Evolutionary conservation across 2,329 filamentous ascomycete genomes (phyloP).

Genomic region (Gaeumannomyces tritici): DNA sequence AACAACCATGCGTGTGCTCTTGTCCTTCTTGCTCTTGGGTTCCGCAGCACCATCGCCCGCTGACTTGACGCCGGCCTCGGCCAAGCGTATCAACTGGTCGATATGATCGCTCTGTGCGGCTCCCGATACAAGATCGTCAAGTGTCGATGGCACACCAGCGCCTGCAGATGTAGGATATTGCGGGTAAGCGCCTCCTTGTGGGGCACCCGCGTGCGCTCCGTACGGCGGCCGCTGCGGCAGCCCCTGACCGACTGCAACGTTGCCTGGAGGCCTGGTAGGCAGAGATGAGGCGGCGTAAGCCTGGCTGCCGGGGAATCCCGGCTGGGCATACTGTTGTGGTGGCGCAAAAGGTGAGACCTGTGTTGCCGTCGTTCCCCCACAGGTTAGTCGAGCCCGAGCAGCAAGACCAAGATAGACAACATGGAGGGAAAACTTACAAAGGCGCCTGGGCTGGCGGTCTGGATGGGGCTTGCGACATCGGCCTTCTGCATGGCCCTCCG

Average conservation of each 20-base stretch:
- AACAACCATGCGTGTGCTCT: conserved; percentile 62
- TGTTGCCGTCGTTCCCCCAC: background rate
- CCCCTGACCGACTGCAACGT: conserved; percentile 13
- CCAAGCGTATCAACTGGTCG: conserved; percentile 55
- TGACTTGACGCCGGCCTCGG: conserved; percentile 49
- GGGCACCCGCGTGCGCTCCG: conserved; percentile 17
- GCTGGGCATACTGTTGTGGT: conserved; percentile 22
- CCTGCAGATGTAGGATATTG: conserved; percentile 12
- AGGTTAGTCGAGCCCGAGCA: conserved; percentile 11
- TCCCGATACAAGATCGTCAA: conserved; percentile 37
- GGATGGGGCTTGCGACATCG: conserved; percentile 38
- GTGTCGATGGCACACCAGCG: conserved; percentile 27
- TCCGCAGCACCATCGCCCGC: conserved; percentile 31
- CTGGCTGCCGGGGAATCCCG: conserved; percentile 13
- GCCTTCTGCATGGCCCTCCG: conserved; percentile 52
- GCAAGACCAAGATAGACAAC: background rate
- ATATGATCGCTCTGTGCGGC: conserved; percentile 44
- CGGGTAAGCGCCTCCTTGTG: conserved; percentile 4
- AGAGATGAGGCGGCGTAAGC: conserved; percentile 17
- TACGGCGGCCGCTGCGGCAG: conserved; percentile 20
- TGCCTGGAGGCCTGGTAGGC: conserved; percentile 34
- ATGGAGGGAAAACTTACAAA: conserved; percentile 41
- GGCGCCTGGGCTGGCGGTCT: conserved; percentile 40
- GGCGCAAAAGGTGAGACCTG: conserved; percentile 33
- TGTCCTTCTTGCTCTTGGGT: conserved; percentile 47